Evolutionary conservation across 768 basidiomycete species (phyloP).

Genomic region (Clitopilus hobsonii): DNA sequence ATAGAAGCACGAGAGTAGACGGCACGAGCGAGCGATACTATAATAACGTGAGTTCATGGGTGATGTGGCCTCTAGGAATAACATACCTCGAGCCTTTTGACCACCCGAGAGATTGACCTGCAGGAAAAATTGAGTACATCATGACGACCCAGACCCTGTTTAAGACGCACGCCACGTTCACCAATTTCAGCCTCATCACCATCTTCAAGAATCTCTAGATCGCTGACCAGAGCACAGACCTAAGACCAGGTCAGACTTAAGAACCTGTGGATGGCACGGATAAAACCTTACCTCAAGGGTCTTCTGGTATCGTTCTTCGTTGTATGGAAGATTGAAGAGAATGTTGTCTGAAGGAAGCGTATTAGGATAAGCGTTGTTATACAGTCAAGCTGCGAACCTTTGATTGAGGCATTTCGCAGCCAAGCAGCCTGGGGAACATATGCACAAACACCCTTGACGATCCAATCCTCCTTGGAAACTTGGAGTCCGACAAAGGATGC

Average conservation of each 20-base stretch:
- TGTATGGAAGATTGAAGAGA: slow-evolving; percentile 66
- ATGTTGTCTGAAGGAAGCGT: slow-evolving; percentile 42
- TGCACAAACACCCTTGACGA: slow-evolving; percentile 73
- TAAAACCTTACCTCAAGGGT: slow-evolving; percentile 63
- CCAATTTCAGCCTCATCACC: slow-evolving; percentile 87
- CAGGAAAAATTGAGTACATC: slow-evolving; percentile 27
- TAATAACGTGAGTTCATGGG: not conserved
- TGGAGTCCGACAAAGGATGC: slow-evolving; percentile 47
- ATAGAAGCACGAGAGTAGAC: slow-evolving; percentile 85
- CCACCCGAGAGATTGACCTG: slow-evolving; percentile 55
- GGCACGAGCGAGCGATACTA: slow-evolving; percentile 76
- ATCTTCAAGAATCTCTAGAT: slow-evolving; percentile 81
- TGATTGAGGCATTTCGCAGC: slow-evolving; percentile 70
- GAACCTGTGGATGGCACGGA: not conserved
- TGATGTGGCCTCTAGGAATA: slow-evolving; percentile 14
- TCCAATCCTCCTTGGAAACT: slow-evolving; percentile 59
- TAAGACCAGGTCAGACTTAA: slow-evolving; percentile 9
- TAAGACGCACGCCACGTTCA: slow-evolving; percentile 63
- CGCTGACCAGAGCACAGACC: slow-evolving; percentile 65
- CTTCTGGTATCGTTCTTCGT: slow-evolving; percentile 67
- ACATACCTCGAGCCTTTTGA: slow-evolving; percentile 62
- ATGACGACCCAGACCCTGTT: slow-evolving; percentile 3
- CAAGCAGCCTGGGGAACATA: slow-evolving; percentile 81
- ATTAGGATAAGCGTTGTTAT: slow-evolving; percentile 6
- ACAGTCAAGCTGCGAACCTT: slow-evolving; percentile 22